Base-by-base conservation (phyloP, 495 filamentous ascomycete genomes). In the Aspergillus kassunensis region DNA sequence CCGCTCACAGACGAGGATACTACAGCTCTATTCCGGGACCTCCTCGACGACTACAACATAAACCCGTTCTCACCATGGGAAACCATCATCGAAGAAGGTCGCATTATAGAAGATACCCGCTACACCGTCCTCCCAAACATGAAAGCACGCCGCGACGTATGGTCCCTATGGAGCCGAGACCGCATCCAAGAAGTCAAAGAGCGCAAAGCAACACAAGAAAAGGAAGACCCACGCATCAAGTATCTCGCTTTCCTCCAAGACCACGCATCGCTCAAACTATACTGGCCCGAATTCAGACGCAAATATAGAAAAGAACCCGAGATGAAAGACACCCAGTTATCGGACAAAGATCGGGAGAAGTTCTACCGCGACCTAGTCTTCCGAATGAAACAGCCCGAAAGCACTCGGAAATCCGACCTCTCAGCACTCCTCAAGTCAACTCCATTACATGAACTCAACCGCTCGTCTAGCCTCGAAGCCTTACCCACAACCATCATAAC, bases 21-120 rank as follows among this genome's bases (percentile, higher is more conserved):
- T 0, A 74, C 74, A 19, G 85, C 82, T 6, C 76, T 95, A 0
- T 97, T 96, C 75, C 83, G 85, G 43, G 89, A 96, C 68, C 73
- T 98, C 49, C 80, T 98, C 6, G 81, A 87, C 56, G 92, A 97
- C 60, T 81, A 80, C 60, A 71, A 76, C 30, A 84, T 96, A 57
- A 93, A 83, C 57, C 95, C 95, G 0, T 98, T 91, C 74, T 82
- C 80, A n/a, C 81, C 89, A 6, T 98, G 91, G 89, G 93, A 97
- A 36, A 88, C 84, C 30, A 67, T 95, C 3, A 78, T 95, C 30
- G 86, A 91, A 54, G 85, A 92, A 52, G 87, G 84, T n/a, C 81
- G 80, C 18, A 80, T 98, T 43, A 77, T 96, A 23, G 82, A 93
- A 49, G 93, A 98, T 68, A 77, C 82, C 24, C 81, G 93, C 44